Conservation (phyloP, 306 rosid species). For the Castanospermum australe region DNA sequence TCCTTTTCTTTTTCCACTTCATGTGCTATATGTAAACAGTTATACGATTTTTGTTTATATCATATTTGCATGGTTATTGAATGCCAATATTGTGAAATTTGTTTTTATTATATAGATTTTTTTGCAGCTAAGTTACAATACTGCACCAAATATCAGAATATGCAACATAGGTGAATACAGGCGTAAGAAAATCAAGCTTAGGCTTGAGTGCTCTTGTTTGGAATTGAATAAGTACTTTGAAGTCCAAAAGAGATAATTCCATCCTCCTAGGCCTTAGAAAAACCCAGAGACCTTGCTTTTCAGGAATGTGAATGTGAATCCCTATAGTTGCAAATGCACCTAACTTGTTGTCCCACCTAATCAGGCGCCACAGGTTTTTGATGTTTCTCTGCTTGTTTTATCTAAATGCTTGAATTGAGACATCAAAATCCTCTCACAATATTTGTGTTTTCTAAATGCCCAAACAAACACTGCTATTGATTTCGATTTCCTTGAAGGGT, state of each 20-base stretch:
- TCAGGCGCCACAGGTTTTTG: background rate
- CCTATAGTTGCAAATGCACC: background rate
- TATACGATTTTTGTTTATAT: background rate
- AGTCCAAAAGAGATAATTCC: background rate
- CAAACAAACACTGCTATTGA: background rate
- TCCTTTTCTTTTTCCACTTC: background rate
- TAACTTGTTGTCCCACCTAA: background rate
- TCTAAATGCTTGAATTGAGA: background rate
- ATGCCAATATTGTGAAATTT: background rate
- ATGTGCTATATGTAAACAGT: background rate
- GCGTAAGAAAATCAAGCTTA: background rate
- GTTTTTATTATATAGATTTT: background rate
- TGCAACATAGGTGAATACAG: background rate
- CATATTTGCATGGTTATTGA: background rate
- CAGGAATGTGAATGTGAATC: background rate
- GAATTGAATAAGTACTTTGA: background rate
- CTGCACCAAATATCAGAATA: background rate
- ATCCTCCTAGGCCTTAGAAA: background rate
- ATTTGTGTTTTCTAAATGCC: background rate
- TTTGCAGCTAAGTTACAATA: background rate
- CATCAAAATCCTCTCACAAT: background rate
- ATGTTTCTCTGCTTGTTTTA: background rate
- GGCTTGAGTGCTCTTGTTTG: background rate
- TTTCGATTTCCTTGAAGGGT: conserved; percentile 11
- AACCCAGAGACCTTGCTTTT: background rate